A percentile compares a stretch with the other conserved stretches of the same genome.
phyloP scores from a whole-genome alignment of 495 filamentous ascomycete genomes.

The Viridothelium virens region DNA sequence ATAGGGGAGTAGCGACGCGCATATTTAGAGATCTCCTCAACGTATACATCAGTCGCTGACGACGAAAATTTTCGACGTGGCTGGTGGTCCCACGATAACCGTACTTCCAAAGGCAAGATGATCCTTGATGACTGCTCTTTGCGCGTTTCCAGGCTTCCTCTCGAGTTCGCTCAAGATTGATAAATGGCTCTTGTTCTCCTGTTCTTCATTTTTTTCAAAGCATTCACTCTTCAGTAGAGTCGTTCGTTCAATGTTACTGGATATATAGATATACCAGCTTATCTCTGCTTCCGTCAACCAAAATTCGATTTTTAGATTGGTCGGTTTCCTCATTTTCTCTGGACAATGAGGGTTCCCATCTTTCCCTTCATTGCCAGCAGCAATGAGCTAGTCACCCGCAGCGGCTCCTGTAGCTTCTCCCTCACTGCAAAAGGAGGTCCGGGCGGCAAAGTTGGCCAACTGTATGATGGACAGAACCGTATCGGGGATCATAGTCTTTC shows the following conservation, averaged over 20 bases:
- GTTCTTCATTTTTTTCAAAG: not conserved
- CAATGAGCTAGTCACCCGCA: not conserved
- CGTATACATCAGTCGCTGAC: not conserved
- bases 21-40: too few species aligned
- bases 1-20: too few species aligned
- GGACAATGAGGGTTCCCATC: not conserved
- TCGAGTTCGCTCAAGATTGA: not conserved
- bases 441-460: conserved; percentile 19
- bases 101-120: not conserved
- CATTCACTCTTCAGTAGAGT: not conserved
- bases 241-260: not conserved
- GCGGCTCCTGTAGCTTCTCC: conserved; percentile 18
- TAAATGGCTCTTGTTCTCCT: not conserved
- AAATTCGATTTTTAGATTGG: not conserved
- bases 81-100: not conserved
- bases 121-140: not conserved
- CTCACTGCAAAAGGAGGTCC: conserved; percentile 22
- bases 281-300: not conserved
- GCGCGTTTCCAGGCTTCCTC: not conserved
- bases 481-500: conserved; percentile 19
- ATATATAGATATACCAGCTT: not conserved
- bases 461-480: conserved; percentile 28
- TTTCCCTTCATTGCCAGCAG: not conserved
- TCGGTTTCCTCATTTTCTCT: not conserved
- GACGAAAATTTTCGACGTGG: not conserved